phyloP scores from a whole-genome alignment of 2,329 filamentous ascomycete genomes.

The Plectosphaerella sp. region DNA sequence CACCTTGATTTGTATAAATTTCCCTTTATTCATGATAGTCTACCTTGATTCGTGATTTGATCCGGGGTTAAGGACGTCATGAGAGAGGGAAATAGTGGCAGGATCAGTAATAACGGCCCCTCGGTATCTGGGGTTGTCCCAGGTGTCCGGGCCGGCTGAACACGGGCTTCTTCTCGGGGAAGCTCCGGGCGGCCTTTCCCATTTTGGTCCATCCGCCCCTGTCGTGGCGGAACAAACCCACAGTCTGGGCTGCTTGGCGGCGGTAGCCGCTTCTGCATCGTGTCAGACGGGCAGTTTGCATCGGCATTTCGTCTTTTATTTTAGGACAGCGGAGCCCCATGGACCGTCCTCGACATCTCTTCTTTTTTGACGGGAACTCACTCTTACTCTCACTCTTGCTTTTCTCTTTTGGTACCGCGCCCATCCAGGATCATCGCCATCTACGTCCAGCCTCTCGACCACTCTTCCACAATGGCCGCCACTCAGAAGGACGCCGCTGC shows the following conservation, averaged over 20 bases:
- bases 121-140: too few species aligned
- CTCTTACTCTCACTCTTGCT: not conserved
- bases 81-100: too few species aligned
- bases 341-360: not conserved
- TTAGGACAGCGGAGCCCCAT: not conserved
- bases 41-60: too few species aligned
- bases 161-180: not conserved
- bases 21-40: too few species aligned
- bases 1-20: too few species aligned
- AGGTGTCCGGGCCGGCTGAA: too few species aligned
- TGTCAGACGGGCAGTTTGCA: not conserved
- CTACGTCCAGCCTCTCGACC: not conserved
- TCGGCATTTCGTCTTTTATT: not conserved
- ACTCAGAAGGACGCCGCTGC: constrained; percentile 31
- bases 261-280: not conserved
- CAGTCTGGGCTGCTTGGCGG: not conserved
- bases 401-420: not conserved
- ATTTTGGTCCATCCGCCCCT: not conserved
- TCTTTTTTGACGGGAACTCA: not conserved
- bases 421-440: too few species aligned
- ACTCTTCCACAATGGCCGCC: not conserved
- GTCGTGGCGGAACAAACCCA: not conserved
- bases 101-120: too few species aligned
- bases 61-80: too few species aligned
- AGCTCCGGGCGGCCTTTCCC: not conserved